These are phyloP conservation scores for Oryza meyeriana DNA, from an alignment of 176 grass and related monocot species.

Conservation along the genomic window DNA sequence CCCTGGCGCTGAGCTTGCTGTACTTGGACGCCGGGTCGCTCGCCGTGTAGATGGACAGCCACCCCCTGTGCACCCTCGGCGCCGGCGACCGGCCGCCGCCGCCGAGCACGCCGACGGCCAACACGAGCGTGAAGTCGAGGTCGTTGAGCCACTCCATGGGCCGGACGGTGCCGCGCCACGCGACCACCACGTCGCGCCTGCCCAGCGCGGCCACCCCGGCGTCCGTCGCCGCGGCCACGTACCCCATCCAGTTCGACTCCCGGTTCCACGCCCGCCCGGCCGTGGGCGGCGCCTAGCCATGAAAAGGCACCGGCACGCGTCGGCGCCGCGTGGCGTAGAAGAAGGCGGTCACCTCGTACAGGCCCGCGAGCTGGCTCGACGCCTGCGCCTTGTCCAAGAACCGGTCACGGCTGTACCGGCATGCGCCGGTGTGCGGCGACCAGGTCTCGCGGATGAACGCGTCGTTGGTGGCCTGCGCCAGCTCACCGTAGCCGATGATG, in stretches of 20 bases:
- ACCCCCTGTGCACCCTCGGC: conserved; percentile 46
- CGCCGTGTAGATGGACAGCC: conserved; percentile 53
- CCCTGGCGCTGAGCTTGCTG: conserved; percentile 43
- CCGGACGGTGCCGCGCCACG: conserved; percentile 50
- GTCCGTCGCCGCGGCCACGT: not conserved
- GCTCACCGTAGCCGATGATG: conserved; percentile 53
- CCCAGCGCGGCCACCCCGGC: conserved; percentile 48
- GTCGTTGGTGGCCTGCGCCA: conserved; percentile 48
- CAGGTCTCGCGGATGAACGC: conserved; percentile 41
- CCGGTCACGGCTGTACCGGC: conserved; percentile 11
- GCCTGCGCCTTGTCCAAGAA: conserved; percentile 36
- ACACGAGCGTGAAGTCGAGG: conserved; percentile 48
- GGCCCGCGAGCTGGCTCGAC: not conserved
- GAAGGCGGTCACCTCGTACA: conserved; percentile 49
- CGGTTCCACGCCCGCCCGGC: not conserved
- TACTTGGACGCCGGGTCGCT: conserved; percentile 24
- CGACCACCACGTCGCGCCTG: conserved; percentile 52
- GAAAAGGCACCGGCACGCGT: conserved; percentile 40
- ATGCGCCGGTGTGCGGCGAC: conserved; percentile 42
- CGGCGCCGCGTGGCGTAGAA: conserved; percentile 40
- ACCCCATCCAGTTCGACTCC: conserved; percentile 11
- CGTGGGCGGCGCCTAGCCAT: not conserved
- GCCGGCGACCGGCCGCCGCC: not conserved
- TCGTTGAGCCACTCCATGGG: conserved; percentile 54
- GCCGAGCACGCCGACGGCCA: conserved; percentile 17